Percentiles rank a stretch among this genome's conserved stretches.
Evolutionary conservation across 2,329 filamentous ascomycete species (phyloP).

Genomic region (Parastagonospora avenae): DNA sequence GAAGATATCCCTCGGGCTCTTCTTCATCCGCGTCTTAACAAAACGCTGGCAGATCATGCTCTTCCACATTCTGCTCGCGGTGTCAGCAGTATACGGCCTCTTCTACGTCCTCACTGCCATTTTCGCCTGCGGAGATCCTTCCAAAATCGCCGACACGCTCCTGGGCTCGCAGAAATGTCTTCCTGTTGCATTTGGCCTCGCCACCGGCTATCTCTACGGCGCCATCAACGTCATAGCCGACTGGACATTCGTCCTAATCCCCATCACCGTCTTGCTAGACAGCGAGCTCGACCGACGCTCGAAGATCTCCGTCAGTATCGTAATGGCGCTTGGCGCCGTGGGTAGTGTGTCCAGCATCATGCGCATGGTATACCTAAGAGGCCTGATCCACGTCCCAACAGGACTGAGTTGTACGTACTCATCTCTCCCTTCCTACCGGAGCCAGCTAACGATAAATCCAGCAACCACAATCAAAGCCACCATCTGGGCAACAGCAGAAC

Average conservation of each 20-base stretch:
- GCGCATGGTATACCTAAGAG: constrained; percentile 39
- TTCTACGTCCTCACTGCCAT: constrained; percentile 36
- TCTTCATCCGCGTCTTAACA: constrained; percentile 43
- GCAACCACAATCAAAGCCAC: constrained; percentile 45
- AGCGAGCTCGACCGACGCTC: constrained; percentile 52
- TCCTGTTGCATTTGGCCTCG: constrained; percentile 25
- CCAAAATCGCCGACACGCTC: constrained; percentile 28
- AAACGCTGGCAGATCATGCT: constrained; percentile 36
- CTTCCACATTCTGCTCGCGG: constrained; percentile 28
- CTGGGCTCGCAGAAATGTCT: constrained; percentile 27
- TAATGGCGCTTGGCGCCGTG: constrained; percentile 51
- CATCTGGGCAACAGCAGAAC: constrained; percentile 56
- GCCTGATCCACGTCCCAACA: constrained; percentile 13
- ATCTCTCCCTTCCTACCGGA: background rate
- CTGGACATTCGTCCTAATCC: constrained; percentile 43
- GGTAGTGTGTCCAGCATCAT: constrained; percentile 40
- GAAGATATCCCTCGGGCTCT: constrained; percentile 49
- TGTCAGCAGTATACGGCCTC: constrained; percentile 33
- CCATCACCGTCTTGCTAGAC: constrained; percentile 41
- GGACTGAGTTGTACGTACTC: background rate
- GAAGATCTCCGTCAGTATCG: constrained; percentile 53
- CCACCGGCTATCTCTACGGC: constrained; percentile 39
- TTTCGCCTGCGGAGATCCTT: constrained; percentile 39
- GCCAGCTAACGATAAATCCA: constrained; percentile 2
- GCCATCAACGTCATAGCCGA: constrained; percentile 40